These are phyloP conservation scores for Zhuliangozyma parablackwelliae DNA, from an alignment of 1,139 yeast genomes.

Conservation along the genomic window DNA sequence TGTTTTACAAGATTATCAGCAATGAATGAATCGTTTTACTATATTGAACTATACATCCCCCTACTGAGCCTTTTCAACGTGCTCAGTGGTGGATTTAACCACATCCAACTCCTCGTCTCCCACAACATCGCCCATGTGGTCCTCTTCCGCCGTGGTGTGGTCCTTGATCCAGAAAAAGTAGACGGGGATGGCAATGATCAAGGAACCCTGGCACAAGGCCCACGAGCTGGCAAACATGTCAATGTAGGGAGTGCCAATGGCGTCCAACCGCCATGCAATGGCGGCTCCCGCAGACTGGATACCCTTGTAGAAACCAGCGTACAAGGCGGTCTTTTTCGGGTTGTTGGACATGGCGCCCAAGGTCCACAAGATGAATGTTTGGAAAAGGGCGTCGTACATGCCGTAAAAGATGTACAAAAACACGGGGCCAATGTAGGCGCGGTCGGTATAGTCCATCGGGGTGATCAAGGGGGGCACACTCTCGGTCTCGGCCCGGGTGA, in stretches of 20 bases:
- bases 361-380: slow-evolving; percentile 52
- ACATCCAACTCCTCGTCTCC: slow-evolving; percentile 24
- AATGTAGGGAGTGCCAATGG: slow-evolving; percentile 36
- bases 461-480: slow-evolving; percentile 12
- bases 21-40: neutral
- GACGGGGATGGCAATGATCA: slow-evolving; percentile 36
- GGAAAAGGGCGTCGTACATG: slow-evolving; percentile 54
- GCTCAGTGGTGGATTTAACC: slow-evolving; percentile 15
- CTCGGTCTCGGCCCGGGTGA: slow-evolving; percentile 31
- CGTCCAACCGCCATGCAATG: slow-evolving; percentile 57
- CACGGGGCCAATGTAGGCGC: slow-evolving; percentile 52
- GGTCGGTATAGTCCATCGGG: slow-evolving; percentile 44
- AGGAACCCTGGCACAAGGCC: slow-evolving; percentile 51
- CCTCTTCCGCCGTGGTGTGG: slow-evolving; percentile 40
- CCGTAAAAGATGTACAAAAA: slow-evolving; percentile 61
- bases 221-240: slow-evolving; percentile 50
- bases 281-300: slow-evolving; percentile 64
- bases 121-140: slow-evolving; percentile 24
- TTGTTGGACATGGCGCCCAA: slow-evolving; percentile 57
- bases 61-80: slow-evolving; percentile 6
- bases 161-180: slow-evolving; percentile 43
- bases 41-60: neutral
- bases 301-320: slow-evolving; percentile 62
- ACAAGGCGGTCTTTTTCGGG: slow-evolving; percentile 52
- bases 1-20: neutral